phyloP scores from a whole-genome alignment of 2,329 filamentous ascomycete genomes.

The Colletotrichum plurivorum region DNA sequence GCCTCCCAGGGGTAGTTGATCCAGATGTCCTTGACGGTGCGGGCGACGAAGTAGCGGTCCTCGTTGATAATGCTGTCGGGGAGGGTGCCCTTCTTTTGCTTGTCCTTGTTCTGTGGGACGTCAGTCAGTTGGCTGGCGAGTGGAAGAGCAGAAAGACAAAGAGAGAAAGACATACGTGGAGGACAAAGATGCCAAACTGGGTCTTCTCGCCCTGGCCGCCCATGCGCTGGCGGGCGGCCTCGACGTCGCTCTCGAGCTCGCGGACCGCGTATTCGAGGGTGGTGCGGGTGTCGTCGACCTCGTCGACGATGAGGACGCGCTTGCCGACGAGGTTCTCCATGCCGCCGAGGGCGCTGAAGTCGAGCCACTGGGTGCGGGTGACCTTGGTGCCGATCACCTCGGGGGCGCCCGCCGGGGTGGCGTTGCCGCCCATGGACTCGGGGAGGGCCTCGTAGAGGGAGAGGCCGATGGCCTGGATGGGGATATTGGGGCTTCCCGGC shows the following conservation, averaged over 20 bases:
- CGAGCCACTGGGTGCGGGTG: slow-evolving; percentile 98
- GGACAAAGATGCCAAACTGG: slow-evolving; percentile 93
- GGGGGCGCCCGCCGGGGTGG: slow-evolving; percentile 63
- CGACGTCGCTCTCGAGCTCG: slow-evolving; percentile 95
- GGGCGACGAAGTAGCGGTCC: slow-evolving; percentile 85
- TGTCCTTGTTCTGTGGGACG: slow-evolving; percentile 89
- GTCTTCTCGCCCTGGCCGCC: slow-evolving; percentile 78
- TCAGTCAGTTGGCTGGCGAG: slow-evolving; percentile 17
- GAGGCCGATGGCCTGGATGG: slow-evolving; percentile 98
- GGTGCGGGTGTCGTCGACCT: slow-evolving; percentile 95
- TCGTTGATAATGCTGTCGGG: slow-evolving; percentile 82
- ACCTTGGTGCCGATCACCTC: slow-evolving; percentile 93
- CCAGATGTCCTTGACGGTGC: slow-evolving; percentile 94
- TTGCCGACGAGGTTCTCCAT: slow-evolving; percentile 93
- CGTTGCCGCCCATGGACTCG: slow-evolving; percentile 64
- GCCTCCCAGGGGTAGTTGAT: slow-evolving; percentile 99
- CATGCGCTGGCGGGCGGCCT: slow-evolving; percentile 80
- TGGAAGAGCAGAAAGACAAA: background rate
- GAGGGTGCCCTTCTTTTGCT: slow-evolving; percentile 90
- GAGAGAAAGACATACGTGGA: slow-evolving; percentile 76
- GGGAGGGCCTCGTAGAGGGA: slow-evolving; percentile 93
- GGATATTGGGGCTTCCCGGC: slow-evolving; percentile 90
- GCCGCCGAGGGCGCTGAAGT: slow-evolving; percentile 84
- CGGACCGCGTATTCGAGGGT: slow-evolving; percentile 94
- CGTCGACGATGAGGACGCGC: slow-evolving; percentile 92